phyloP scores from a whole-genome alignment of 2,329 filamentous ascomycete genomes.

The Diaporthe aspalathi region DNA sequence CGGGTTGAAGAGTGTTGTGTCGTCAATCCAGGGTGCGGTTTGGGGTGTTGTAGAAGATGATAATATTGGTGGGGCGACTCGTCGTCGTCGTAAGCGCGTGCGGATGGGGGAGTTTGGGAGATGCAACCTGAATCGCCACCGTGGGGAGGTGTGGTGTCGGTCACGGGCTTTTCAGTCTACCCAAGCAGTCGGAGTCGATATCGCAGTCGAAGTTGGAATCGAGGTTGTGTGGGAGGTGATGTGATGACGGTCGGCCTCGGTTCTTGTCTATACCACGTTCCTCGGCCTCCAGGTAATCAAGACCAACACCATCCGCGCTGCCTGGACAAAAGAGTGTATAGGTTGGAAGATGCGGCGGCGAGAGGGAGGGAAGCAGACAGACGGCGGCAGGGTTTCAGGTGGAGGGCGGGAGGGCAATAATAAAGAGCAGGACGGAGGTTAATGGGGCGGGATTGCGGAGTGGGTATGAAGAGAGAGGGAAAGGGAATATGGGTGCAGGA shows the following conservation, averaged over 20 bases:
- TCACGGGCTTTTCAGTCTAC: background rate
- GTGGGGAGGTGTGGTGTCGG: background rate
- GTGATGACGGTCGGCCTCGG: background rate
- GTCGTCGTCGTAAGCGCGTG: slow-evolving; percentile 38
- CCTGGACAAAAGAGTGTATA: slow-evolving; percentile 39
- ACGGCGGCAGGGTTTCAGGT: background rate
- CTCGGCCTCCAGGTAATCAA: slow-evolving; percentile 17
- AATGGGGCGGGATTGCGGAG: slow-evolving; percentile 20
- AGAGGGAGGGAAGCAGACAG: slow-evolving; percentile 4
- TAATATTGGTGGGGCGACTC: slow-evolving; percentile 27
- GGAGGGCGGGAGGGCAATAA: slow-evolving; percentile 25
- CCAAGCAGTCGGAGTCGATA: background rate
- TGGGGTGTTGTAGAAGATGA: background rate
- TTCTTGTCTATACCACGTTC: slow-evolving; percentile 26
- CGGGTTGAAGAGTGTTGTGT: slow-evolving; percentile 28
- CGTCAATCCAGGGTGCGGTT: slow-evolving; percentile 4
- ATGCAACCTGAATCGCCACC: slow-evolving; percentile 30
- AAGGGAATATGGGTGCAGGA: slow-evolving; percentile 5
- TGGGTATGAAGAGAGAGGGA: background rate
- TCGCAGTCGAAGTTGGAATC: slow-evolving; percentile 9
- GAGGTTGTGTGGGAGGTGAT: background rate
- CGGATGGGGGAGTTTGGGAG: slow-evolving; percentile 16
- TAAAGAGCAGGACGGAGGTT: slow-evolving; percentile 20
- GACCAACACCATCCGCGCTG: slow-evolving; percentile 16
- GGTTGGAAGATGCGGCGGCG: slow-evolving; percentile 30